phyloP scores from a whole-genome alignment of 179 eudicot genomes.

The Sideroxylon spinosum region DNA sequence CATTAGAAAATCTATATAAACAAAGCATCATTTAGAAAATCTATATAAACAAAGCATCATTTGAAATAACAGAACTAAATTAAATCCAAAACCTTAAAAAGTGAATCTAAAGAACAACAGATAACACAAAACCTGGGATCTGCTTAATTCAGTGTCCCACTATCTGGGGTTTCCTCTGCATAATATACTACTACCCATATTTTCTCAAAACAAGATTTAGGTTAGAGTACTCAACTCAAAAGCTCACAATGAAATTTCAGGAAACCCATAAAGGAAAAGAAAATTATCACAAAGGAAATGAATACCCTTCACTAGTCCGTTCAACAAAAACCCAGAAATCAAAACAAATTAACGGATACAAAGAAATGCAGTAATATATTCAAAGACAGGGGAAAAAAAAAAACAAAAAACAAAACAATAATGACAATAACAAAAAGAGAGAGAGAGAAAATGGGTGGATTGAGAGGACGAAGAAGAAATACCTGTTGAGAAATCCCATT shows the following conservation, averaged over 20 bases:
- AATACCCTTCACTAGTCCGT: background rate
- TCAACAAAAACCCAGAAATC: constrained; percentile 12
- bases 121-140: background rate
- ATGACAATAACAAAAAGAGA: background rate
- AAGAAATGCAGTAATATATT: background rate
- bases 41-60: background rate
- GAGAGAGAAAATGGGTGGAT: background rate
- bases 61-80: background rate
- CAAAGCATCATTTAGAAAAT: background rate
- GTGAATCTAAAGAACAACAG: background rate
- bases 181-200: background rate
- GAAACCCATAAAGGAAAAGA: background rate
- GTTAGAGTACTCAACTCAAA: background rate
- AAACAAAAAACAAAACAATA: background rate
- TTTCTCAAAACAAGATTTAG: background rate
- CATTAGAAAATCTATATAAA: background rate
- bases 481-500: constrained; percentile 34
- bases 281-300: background rate
- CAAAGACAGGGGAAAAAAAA: background rate
- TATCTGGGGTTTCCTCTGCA: background rate
- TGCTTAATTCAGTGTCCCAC: background rate
- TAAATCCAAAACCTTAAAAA: background rate
- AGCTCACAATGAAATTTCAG: background rate
- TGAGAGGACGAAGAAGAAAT: constrained; percentile 7
- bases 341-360: background rate